Percentiles rank a stretch among this genome's conserved stretches.
These are phyloP conservation scores for Xylariaceae sp. DNA, from an alignment of 2,329 filamentous ascomycete species.

Conservation along the genomic window DNA sequence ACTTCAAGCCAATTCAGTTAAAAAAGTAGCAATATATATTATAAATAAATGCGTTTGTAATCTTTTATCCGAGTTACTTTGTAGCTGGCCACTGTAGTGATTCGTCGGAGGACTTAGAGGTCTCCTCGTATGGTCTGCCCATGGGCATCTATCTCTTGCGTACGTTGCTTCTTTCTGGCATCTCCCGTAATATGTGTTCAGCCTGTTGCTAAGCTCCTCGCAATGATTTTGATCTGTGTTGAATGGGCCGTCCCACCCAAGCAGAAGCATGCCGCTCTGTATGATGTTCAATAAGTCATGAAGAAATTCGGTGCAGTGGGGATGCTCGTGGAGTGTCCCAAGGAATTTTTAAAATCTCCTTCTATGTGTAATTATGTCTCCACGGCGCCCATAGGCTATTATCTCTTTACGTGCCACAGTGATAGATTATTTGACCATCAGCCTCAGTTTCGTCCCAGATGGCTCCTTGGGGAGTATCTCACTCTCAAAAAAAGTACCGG, in stretches of 20 bases:
- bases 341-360: neutral
- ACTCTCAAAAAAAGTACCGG: neutral
- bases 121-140: too few relatives aligned
- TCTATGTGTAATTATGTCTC: neutral
- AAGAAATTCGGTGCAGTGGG: neutral
- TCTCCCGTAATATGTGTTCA: neutral
- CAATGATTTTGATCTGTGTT: neutral
- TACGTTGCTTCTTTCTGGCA: neutral
- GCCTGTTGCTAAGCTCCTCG: neutral
- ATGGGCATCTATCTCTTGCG: neutral
- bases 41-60: too few relatives aligned
- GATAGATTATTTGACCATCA: neutral
- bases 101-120: too few relatives aligned
- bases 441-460: neutral
- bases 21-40: too few relatives aligned
- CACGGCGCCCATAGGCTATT: too few relatives aligned
- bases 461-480: neutral
- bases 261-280: slow-evolving; percentile 3
- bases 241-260: neutral
- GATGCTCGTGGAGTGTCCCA: neutral
- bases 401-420: neutral
- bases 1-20: too few relatives aligned
- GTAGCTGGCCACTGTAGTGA: too few relatives aligned
- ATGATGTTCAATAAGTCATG: slow-evolving; percentile 1
- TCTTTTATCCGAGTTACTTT: too few relatives aligned